Conservation (phyloP, 2,329 filamentous ascomycete genomes). For the Leptographium wingfieldii region DNA sequence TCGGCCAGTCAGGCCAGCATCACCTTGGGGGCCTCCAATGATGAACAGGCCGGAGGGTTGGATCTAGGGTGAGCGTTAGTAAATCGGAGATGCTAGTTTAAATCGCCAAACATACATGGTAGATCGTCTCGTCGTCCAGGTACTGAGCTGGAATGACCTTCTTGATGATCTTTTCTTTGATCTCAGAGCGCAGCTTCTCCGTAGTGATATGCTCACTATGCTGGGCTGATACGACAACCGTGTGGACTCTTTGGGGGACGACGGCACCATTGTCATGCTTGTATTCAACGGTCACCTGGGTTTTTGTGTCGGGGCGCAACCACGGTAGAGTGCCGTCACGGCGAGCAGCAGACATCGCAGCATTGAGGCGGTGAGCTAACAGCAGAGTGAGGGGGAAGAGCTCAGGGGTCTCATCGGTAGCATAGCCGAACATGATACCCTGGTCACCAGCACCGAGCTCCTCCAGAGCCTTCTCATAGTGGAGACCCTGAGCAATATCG, state of each 20-base stretch:
- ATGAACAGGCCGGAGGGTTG: constrained; percentile 98
- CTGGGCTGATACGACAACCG: constrained; percentile 92
- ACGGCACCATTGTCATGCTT: constrained; percentile 92
- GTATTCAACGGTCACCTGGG: constrained; percentile 98
- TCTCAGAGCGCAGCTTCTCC: constrained; percentile 85
- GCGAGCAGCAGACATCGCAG: constrained; percentile 82
- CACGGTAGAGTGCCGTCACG: constrained; percentile 79
- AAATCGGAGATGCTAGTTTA: background rate
- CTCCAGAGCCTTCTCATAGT: constrained; percentile 96
- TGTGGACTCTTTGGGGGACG: constrained; percentile 84
- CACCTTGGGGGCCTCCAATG: constrained; percentile 98
- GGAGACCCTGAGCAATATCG: constrained; percentile 97
- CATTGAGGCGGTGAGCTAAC: constrained; percentile 94
- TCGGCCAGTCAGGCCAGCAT: constrained; percentile 93
- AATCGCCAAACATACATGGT: constrained; percentile 56
- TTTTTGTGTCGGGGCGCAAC: constrained; percentile 98
- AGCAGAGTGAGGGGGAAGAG: constrained; percentile 88
- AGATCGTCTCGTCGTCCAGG: constrained; percentile 84
- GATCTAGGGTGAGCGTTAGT: constrained; percentile 40
- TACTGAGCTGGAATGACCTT: constrained; percentile 85
- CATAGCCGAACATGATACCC: constrained; percentile 99
- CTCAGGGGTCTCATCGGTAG: constrained; percentile 97
- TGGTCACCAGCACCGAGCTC: constrained; percentile 98
- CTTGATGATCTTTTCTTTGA: constrained; percentile 96
- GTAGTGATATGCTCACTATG: constrained; percentile 81